Evolutionary conservation across 2,329 filamentous ascomycete genomes (phyloP).

Genomic region (Colletotrichum tofieldiae): DNA sequence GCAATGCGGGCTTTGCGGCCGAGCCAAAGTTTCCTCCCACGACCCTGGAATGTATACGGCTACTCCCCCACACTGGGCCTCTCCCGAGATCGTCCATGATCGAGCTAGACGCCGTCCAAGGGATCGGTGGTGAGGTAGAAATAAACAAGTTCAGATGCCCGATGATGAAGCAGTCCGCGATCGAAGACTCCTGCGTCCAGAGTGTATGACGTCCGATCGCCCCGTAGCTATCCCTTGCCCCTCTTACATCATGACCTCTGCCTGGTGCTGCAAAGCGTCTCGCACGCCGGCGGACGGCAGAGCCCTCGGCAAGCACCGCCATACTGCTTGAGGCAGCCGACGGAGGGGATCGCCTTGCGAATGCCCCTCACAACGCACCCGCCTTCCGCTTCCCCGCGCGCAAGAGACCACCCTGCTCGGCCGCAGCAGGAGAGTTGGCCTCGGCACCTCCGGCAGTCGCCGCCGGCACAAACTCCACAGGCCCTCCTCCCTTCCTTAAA

Average conservation of each 20-base stretch:
- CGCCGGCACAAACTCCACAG: slow-evolving; percentile 67
- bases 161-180: background rate
- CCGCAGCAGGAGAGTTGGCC: slow-evolving; percentile 35
- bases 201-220: background rate
- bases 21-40: background rate
- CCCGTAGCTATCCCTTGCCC: too few species aligned
- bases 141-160: background rate
- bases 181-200: too few species aligned
- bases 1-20: slow-evolving; percentile 16
- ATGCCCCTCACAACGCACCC: slow-evolving; percentile 38
- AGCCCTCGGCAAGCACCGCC: background rate
- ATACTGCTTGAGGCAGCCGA: background rate
- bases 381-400: slow-evolving; percentile 54
- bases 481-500: slow-evolving; percentile 58
- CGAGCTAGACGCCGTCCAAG: background rate
- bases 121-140: slow-evolving; percentile 1
- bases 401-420: slow-evolving; percentile 46
- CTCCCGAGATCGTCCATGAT: too few species aligned
- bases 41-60: background rate
- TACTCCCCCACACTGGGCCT: background rate
- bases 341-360: background rate
- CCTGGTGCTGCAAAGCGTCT: background rate
- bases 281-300: background rate
- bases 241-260: background rate
- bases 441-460: slow-evolving; percentile 25